Evolutionary conservation across 345 rosid species (phyloP), one percentile per base, ranked within the genome.

Genomic region (Cardamine occulta): DNA sequence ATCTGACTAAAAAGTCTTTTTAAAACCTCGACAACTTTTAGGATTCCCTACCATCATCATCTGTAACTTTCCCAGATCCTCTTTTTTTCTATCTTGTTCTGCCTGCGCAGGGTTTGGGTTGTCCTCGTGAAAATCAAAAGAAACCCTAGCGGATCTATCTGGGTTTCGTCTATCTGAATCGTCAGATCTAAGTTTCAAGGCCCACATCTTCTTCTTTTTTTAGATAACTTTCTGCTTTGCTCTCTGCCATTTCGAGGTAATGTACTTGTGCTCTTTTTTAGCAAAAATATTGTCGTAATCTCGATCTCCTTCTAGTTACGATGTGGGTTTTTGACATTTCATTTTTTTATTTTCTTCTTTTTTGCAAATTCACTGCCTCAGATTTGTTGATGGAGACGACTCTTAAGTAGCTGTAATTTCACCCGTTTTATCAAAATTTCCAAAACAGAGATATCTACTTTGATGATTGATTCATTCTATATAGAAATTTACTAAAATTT

Each of bases 121-220:
- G 58, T 74, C 63, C 18, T 67, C 60, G 7, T 47, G 45, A 17
- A 14, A 18, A 68, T 12, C 45, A 9, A 68, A 31, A 54, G 10
- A 63, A 76, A 76, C 58, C 80, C 76, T 77, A 61, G 13, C 47
- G 1, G 54, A 63, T 76, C 71, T 70, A 63, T 76, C 71, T 70
- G 66, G 45, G 57, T 51, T 68, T 63, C 58, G 21, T 75, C 52
- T 32, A 2, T 44, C 62, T 26, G 24, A 26, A 37, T 68, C 75
- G 37, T 72, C 77, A 72, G 81, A 72, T 78, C 81, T 72, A n/a
- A 10, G 19, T 28, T 23, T 64, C 51, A 17, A 44, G 32, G 18
- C 54, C 53, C 47, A 28, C 53, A 12, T 0, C 8, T 39, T 74
- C 14, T 47, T 34, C 8, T 31, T 6, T 7, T 24, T 49, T 12